Base-by-base conservation (phyloP, 1,284 basidiomycete species). In the Peniophora sp. region DNA sequence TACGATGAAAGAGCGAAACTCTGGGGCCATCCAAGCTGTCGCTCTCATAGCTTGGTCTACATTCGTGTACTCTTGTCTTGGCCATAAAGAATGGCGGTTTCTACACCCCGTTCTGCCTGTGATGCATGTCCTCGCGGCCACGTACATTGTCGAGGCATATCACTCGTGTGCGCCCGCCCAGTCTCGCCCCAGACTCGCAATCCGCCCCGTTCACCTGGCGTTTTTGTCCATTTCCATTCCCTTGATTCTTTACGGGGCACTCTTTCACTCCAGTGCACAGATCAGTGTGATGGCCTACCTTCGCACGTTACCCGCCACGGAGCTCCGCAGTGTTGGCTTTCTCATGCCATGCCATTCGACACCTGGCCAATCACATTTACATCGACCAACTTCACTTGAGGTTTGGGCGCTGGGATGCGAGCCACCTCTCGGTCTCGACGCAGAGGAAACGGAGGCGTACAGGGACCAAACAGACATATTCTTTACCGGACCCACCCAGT, bases 271-370 rank as follows among this genome's bases (percentile, higher is more conserved):
- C 50, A 75, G 77, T 39, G 91, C 82, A 6, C 93, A 95, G 55
- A 79, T 94, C 48, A 71, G 72, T 41, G 88, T 92, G 17, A 76
- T 89, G 62, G 69, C 77, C 5, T 84, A 81, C 61, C 66, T 91
- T 48, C 75, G 79, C 35, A 62, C 65, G 22, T 68, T 85, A 24
- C 75, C 81, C 1, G 52, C 65, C 19, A 58, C 69, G 17, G 70
- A 78, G n/a, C 63, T 83, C 19, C 69, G 67, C 5, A 81, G 82
- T 8, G 68, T 97, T 14, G 93, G 89, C 1, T 85, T 92, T 55
- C 69, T 98, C 17, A 96, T 94, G 90, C 97, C 97, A 2, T 99
- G 97, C 59, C 97, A 99, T 69, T 97, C 93, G n/a, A 93, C 89
- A 0, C 96, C 96, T 2, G 96, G 93, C 75, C 89, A 93, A 61